Conservation (phyloP, 148 eudicot genomes). For the Pouteria glomerata region DNA sequence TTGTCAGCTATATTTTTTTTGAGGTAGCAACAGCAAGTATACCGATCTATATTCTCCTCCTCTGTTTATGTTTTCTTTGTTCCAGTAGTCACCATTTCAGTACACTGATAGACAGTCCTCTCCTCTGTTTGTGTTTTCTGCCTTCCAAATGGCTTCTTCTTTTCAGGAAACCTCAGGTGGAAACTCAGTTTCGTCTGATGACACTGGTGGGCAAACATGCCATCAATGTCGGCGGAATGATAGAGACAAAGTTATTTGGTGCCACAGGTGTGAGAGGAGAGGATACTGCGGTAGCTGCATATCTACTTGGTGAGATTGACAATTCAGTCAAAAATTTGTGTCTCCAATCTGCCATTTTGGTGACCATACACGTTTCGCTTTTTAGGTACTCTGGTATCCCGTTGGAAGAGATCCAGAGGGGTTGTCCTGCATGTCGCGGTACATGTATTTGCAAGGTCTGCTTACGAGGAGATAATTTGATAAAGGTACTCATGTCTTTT, state of each 20-base stretch:
- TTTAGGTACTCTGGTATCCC: slow-evolving; percentile 69
- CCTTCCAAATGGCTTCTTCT: slow-evolving; percentile 9
- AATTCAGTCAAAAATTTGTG: background rate
- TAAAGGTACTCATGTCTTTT: slow-evolving; percentile 52
- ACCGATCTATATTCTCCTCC: too few relatives aligned
- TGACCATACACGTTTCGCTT: slow-evolving; percentile 11
- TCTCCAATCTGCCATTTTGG: slow-evolving; percentile 5
- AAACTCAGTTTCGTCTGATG: slow-evolving; percentile 63
- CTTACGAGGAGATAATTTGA: slow-evolving; percentile 70
- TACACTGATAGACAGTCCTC: slow-evolving; percentile 17
- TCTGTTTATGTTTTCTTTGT: too few relatives aligned
- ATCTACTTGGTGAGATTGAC: slow-evolving; percentile 61
- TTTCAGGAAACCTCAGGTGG: slow-evolving; percentile 68
- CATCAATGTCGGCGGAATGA: slow-evolving; percentile 75
- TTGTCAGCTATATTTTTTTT: too few relatives aligned
- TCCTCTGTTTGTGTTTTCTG: slow-evolving; percentile 3
- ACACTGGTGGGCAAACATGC: slow-evolving; percentile 63
- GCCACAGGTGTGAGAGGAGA: slow-evolving; percentile 84
- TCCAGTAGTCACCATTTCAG: background rate
- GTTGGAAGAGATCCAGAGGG: slow-evolving; percentile 61
- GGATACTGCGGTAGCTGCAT: slow-evolving; percentile 86
- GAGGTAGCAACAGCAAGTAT: too few relatives aligned
- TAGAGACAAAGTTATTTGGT: slow-evolving; percentile 53
- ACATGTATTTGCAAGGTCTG: slow-evolving; percentile 82
- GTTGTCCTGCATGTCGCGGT: slow-evolving; percentile 97